Conservation (phyloP, 2,329 filamentous ascomycete genomes). For the Arachnopeziza araneosa region DNA sequence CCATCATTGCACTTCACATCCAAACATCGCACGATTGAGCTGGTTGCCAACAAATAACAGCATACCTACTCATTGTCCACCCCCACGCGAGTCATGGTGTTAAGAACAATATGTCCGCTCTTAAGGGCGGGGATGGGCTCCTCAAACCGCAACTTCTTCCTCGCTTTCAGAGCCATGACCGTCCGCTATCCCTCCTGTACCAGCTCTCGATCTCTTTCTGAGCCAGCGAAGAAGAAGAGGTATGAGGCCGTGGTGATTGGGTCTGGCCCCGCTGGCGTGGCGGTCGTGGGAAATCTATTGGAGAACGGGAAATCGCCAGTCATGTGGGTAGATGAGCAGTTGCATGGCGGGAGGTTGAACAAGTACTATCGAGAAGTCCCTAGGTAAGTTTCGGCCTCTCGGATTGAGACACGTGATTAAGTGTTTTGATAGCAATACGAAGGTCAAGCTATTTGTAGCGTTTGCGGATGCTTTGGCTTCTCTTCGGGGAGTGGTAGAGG, state of each 20-base stretch:
- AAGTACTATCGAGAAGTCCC: slow-evolving; percentile 56
- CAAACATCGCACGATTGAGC: neutral
- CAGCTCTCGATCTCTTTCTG: neutral
- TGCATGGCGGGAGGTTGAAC: slow-evolving; percentile 47
- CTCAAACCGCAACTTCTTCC: neutral
- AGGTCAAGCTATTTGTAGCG: slow-evolving; percentile 51
- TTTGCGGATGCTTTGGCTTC: slow-evolving; percentile 49
- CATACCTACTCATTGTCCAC: neutral
- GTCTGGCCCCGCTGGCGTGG: slow-evolving; percentile 53
- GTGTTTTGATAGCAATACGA: slow-evolving; percentile 46
- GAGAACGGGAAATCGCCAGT: slow-evolving; percentile 46
- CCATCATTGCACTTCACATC: neutral
- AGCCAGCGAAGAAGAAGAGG: slow-evolving; percentile 10
- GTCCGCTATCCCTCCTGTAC: neutral
- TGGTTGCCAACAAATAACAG: neutral
- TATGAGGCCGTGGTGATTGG: slow-evolving; percentile 54
- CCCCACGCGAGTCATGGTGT: neutral
- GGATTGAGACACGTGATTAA: slow-evolving; percentile 13
- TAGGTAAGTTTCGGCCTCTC: slow-evolving; percentile 26
- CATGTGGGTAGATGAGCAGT: slow-evolving; percentile 53
- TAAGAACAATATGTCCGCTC: slow-evolving; percentile 2
- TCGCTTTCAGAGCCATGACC: slow-evolving; percentile 3
- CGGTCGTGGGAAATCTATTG: slow-evolving; percentile 55
- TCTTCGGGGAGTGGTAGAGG: slow-evolving; percentile 45
- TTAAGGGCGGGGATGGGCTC: neutral